Base-by-base conservation (phyloP, 768 basidiomycete genomes). In the Hygrophorus russula region DNA sequence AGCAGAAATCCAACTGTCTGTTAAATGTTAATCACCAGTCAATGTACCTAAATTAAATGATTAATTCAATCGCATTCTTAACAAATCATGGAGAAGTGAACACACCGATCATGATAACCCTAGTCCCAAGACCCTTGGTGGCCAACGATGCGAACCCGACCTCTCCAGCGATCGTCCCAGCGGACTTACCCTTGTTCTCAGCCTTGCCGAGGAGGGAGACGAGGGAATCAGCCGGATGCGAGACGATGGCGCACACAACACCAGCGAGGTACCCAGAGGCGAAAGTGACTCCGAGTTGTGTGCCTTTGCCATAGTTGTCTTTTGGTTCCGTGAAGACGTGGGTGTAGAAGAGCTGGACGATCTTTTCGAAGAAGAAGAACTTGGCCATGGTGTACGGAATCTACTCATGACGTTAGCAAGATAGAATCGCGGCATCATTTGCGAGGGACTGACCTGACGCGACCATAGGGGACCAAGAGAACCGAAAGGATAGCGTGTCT, bases 371-470 rank as follows among this genome's bases (percentile, higher is more conserved):
- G 76, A 88, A 90, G 78, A 78, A 89, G 78, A 96, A 96, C 68
- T 96, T 96, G 71, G 91, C 91, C 91, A 96, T 93, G 56, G 92
- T 96, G 74, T 96, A 96, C 42, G 92, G 92, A 56, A 94, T 91
- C 84, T 94, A 48, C 12, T 10, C 41, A 14, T 39, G 15, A 36
- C 14, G 36, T 35, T 8, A 24, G 42, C 3, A 39, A 35, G 14
- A 44, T 33, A 5, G 12, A 8, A 2, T 18, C 27, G 3, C 29
- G 34, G 8, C 9, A 15, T 11, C n/a, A 14, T 13, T 27, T 13
- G 11, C 30, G 39, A 12, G 38, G 5, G 12, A 53, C 69, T 41
- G 46, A 82, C 84, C 70, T 87, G 86, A 59, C 86, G 85, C 32
- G 86, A 89, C 86, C 86, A 89, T 36, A 89, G 78, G 43, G 86